Evolutionary conservation across 495 filamentous ascomycete genomes (phyloP).

Genomic region (Jackrogersella minutella): DNA sequence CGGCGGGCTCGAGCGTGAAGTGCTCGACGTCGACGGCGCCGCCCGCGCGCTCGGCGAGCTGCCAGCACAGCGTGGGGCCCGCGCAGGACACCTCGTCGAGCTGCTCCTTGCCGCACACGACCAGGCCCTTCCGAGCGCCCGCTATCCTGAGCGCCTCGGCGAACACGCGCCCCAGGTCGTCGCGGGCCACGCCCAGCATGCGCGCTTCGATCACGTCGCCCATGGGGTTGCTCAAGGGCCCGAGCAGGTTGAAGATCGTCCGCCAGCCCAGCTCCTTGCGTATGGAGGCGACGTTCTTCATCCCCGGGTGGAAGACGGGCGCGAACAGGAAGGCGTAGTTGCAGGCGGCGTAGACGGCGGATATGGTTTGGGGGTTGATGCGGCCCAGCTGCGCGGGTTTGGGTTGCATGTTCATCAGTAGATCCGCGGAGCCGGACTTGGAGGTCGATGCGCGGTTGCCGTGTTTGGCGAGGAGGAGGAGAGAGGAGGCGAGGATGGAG

Average conservation of each 20-base stretch:
- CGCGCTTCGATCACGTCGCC: slow-evolving; percentile 83
- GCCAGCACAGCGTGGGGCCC: slow-evolving; percentile 87
- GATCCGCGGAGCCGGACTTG: slow-evolving; percentile 92
- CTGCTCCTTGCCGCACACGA: slow-evolving; percentile 93
- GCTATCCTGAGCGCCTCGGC: slow-evolving; percentile 80
- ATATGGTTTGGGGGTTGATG: slow-evolving; percentile 73
- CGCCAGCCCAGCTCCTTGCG: slow-evolving; percentile 85
- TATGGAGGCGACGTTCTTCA: slow-evolving; percentile 84
- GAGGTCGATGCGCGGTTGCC: slow-evolving; percentile 97
- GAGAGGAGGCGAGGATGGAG: slow-evolving; percentile 86
- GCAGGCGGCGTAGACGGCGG: slow-evolving; percentile 72
- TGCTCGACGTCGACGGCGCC: slow-evolving; percentile 68
- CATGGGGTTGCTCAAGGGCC: slow-evolving; percentile 88
- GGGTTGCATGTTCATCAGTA: slow-evolving; percentile 76
- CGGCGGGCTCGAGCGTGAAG: slow-evolving; percentile 76
- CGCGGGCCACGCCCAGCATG: slow-evolving; percentile 88
- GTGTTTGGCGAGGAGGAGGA: slow-evolving; percentile 89
- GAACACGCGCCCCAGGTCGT: slow-evolving; percentile 84
- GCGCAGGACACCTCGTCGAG: slow-evolving; percentile 95
- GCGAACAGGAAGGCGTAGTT: slow-evolving; percentile 98
- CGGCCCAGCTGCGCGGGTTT: slow-evolving; percentile 74
- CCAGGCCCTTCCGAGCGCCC: slow-evolving; percentile 83
- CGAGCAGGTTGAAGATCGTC: slow-evolving; percentile 96
- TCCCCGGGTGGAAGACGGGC: slow-evolving; percentile 93
- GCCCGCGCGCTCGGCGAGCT: slow-evolving; percentile 63